A percentile compares a stretch with the other conserved stretches of the same genome.
These are phyloP conservation scores for Nannochloris sp. DNA, from an alignment of 139 green algal species.

Conservation along the genomic window DNA sequence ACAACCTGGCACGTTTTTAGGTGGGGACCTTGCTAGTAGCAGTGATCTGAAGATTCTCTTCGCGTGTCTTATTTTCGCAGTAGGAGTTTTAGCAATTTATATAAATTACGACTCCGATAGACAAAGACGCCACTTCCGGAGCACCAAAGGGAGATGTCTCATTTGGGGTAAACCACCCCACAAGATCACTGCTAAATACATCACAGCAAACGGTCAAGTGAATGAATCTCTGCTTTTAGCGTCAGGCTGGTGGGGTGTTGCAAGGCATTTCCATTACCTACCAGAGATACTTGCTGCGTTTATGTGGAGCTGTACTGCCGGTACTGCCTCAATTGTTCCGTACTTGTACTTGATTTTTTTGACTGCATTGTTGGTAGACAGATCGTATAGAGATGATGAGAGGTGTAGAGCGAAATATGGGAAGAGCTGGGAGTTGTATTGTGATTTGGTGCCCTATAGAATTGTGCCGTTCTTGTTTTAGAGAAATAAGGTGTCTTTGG, in stretches of 20 bases:
- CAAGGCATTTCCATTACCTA: slow-evolving; percentile 76
- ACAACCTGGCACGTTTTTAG: slow-evolving; percentile 38
- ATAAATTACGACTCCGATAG: slow-evolving; percentile 72
- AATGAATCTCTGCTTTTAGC: slow-evolving; percentile 3
- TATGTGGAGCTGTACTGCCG: slow-evolving; percentile 57
- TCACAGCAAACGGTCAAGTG: neutral
- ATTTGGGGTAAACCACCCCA: neutral
- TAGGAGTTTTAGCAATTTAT: slow-evolving; percentile 45
- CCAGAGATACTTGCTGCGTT: slow-evolving; percentile 64
- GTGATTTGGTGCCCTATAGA: slow-evolving; percentile 28
- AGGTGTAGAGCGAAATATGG: slow-evolving; percentile 62
- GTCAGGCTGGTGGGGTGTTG: slow-evolving; percentile 55
- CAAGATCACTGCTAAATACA: neutral
- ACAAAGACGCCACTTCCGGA: slow-evolving; percentile 54
- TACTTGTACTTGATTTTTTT: slow-evolving; percentile 71
- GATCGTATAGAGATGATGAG: slow-evolving; percentile 52
- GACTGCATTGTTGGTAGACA: slow-evolving; percentile 54
- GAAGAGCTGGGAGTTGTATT: slow-evolving; percentile 58
- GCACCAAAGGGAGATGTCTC: slow-evolving; percentile 21
- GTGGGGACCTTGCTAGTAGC: no score
- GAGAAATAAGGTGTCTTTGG: neutral
- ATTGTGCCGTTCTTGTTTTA: neutral
- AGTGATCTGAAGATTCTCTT: slow-evolving; percentile 22
- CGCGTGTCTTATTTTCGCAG: slow-evolving; percentile 17
- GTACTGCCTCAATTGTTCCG: slow-evolving; percentile 2